phyloP scores from a whole-genome alignment of 345 rosid species.

The Orychophragmus violaceus region DNA sequence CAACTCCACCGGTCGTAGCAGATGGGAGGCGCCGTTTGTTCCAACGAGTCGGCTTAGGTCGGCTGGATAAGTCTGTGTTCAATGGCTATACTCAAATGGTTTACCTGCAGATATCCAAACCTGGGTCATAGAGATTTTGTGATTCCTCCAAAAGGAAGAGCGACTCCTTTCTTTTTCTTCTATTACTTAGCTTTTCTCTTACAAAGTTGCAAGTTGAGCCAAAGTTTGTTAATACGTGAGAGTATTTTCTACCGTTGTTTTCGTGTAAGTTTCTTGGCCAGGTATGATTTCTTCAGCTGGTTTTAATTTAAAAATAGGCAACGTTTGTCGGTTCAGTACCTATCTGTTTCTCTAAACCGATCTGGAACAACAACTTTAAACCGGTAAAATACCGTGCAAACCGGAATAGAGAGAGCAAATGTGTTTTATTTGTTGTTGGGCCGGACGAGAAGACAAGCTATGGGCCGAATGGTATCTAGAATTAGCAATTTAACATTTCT shows the following conservation, averaged over 20 bases:
- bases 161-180: neutral
- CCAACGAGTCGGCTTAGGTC: constrained; percentile 67
- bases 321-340: neutral
- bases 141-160: constrained; percentile 14
- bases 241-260: neutral
- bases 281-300: neutral
- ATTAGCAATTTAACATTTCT: neutral
- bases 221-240: constrained; percentile 19
- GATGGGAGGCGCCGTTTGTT: constrained; percentile 79
- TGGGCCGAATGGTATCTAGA: too few relatives aligned
- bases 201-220: neutral
- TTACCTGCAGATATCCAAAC: constrained; percentile 70
- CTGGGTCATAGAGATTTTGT: constrained; percentile 36
- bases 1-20: constrained; percentile 70
- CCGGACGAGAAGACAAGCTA: neutral
- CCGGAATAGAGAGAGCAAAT: neutral
- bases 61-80: constrained; percentile 71
- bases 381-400: neutral
- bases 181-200: constrained; percentile 5
- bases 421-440: neutral
- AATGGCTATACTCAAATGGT: constrained; percentile 99
- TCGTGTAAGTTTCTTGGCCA: neutral
- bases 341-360: neutral
- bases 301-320: neutral
- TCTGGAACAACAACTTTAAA: neutral